phyloP scores from a whole-genome alignment of 2,329 filamentous ascomycete genomes.

The Pseudodiploospora longispora region DNA sequence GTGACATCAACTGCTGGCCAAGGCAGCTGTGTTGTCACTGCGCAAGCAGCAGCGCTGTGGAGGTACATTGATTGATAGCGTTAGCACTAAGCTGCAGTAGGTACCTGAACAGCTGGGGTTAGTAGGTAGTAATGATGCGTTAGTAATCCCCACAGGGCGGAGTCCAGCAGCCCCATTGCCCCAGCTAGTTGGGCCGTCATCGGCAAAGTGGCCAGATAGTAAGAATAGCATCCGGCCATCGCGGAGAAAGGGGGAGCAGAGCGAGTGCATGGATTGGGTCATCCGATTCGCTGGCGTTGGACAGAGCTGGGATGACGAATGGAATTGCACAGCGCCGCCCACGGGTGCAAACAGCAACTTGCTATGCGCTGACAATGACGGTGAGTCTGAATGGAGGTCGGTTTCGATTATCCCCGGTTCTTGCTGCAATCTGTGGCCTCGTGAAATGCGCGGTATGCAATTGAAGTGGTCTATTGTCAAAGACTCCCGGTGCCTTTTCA shows the following conservation, averaged over 20 bases:
- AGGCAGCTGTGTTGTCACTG: not conserved
- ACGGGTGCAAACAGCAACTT: slow-evolving; percentile 6
- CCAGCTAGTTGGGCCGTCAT: not conserved
- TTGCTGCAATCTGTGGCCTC: not conserved
- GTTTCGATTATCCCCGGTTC: too few relatives aligned
- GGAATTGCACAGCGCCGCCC: slow-evolving; percentile 5
- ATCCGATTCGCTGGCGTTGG: slow-evolving; percentile 9
- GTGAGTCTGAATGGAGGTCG: too few relatives aligned
- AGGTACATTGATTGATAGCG: too few relatives aligned
- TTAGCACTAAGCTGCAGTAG: too few relatives aligned
- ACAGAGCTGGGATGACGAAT: slow-evolving; percentile 4
- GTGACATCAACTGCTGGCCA: too few relatives aligned
- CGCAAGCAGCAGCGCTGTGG: too few relatives aligned
- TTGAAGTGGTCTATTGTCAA: not conserved
- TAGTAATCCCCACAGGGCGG: too few relatives aligned
- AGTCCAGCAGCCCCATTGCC: too few relatives aligned
- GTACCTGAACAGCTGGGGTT: too few relatives aligned
- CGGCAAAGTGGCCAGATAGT: not conserved
- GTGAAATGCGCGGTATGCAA: not conserved
- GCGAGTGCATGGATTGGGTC: slow-evolving; percentile 2
- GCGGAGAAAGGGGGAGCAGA: not conserved
- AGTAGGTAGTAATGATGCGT: too few relatives aligned
- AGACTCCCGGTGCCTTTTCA: not conserved
- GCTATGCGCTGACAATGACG: not conserved
- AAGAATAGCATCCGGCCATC: not conserved